Conservation (phyloP, 176 grass and related monocot genomes). For the Rhynchospora pubera region DNA sequence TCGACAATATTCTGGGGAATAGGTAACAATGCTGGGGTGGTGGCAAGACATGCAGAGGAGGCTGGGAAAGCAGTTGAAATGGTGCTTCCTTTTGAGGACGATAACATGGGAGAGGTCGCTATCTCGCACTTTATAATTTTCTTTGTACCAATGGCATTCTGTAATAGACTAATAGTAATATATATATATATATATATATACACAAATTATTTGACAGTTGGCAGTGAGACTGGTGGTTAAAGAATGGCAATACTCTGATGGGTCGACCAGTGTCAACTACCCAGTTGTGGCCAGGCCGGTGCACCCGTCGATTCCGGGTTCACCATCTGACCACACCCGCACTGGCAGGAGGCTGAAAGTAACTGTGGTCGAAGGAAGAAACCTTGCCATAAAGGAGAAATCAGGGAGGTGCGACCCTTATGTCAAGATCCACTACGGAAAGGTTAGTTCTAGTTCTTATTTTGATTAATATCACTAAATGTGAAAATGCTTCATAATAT, state of each 20-base stretch:
- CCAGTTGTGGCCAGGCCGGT: slow-evolving; percentile 22
- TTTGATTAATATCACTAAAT: neutral
- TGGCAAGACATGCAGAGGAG: slow-evolving; percentile 66
- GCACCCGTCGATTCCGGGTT: slow-evolving; percentile 32
- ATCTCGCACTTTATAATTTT: slow-evolving; percentile 11
- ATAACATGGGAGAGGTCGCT: slow-evolving; percentile 54
- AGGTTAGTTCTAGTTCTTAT: slow-evolving; percentile 39
- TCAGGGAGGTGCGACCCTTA: slow-evolving; percentile 85
- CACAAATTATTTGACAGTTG: slow-evolving; percentile 35
- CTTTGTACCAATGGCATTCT: slow-evolving; percentile 14
- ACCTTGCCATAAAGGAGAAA: slow-evolving; percentile 61
- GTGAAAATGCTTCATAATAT: neutral
- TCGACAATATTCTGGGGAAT: slow-evolving; percentile 94
- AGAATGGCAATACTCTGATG: slow-evolving; percentile 99
- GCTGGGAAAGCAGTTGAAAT: slow-evolving; percentile 85
- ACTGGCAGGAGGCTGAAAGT: slow-evolving; percentile 85
- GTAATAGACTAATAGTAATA: neutral
- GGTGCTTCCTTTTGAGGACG: slow-evolving; percentile 82
- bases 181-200: too few relatives aligned
- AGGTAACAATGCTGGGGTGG: slow-evolving; percentile 59
- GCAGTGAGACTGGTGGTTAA: slow-evolving; percentile 64
- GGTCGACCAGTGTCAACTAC: slow-evolving; percentile 55
- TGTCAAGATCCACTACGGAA: slow-evolving; percentile 87
- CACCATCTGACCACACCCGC: slow-evolving; percentile 34
- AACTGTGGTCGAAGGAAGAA: slow-evolving; percentile 58